Evolutionary conservation across 202 grass and related monocot species (phyloP).

Genomic region (Carex sylvatica): DNA sequence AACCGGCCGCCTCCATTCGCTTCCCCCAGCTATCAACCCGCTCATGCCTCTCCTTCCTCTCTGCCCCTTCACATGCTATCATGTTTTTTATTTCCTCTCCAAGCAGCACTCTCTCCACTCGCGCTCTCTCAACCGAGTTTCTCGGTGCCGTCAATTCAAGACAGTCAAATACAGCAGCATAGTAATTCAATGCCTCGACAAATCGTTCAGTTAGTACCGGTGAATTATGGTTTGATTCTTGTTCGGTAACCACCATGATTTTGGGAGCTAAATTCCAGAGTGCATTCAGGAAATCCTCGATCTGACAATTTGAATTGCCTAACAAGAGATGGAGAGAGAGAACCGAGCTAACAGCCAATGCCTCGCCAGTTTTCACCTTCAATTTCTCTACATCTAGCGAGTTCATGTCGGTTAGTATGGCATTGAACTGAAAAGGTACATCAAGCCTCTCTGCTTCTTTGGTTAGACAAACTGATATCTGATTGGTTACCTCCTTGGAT

Average conservation of each 20-base stretch:
- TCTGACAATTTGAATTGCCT: conserved; percentile 35
- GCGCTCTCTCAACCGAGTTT: conserved; percentile 63
- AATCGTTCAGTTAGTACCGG: conserved; percentile 56
- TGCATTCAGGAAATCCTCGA: conserved; percentile 47
- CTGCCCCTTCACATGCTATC: conserved; percentile 59
- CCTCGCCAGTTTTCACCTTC: conserved; percentile 81
- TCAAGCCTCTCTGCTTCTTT: conserved; percentile 80
- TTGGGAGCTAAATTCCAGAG: conserved; percentile 64
- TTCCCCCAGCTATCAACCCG: conserved; percentile 56
- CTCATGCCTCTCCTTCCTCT: conserved; percentile 76
- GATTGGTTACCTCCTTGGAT: conserved; percentile 42
- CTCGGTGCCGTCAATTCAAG: conserved; percentile 57
- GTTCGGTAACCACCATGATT: conserved; percentile 64
- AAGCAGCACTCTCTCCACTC: conserved; percentile 64
- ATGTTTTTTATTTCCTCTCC: conserved; percentile 89
- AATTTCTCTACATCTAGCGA: conserved; percentile 58
- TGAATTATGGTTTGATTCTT: conserved; percentile 82
- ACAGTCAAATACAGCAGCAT: conserved; percentile 84
- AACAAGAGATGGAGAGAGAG: conserved; percentile 75
- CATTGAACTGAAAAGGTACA: conserved; percentile 89
- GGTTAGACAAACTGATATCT: conserved; percentile 47
- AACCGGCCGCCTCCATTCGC: conserved; percentile 48
- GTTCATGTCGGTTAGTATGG: conserved; percentile 43
- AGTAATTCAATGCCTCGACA: conserved; percentile 82
- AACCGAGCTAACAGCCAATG: conserved; percentile 62